Conservation (phyloP, 192 early-diverging fungal species). For the Helicostylum pulchrum region DNA sequence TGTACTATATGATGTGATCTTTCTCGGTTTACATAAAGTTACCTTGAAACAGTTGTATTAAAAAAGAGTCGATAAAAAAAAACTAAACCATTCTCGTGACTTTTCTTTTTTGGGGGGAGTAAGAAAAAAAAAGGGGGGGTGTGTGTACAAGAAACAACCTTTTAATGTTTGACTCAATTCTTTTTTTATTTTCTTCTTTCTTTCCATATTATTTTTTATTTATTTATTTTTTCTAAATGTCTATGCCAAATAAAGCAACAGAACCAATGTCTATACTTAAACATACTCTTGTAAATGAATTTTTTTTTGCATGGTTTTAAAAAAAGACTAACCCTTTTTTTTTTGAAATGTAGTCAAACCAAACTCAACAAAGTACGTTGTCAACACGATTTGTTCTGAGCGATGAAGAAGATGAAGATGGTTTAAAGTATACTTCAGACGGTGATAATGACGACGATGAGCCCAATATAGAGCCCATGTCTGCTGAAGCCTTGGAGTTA, state of each 20-base stretch:
- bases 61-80: too few species aligned
- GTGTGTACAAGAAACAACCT: background rate
- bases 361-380: background rate
- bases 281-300: constrained; percentile 14
- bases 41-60: too few species aligned
- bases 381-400: constrained; percentile 22
- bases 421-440: constrained; percentile 28
- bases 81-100: background rate
- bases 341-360: background rate
- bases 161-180: background rate
- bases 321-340: background rate
- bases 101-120: background rate
- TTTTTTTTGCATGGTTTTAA: too few species aligned
- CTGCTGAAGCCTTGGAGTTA: constrained; percentile 42
- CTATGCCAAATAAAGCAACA: background rate
- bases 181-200: background rate
- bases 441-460: constrained; percentile 39
- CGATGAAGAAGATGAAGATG: constrained; percentile 38
- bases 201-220: background rate
- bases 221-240: background rate
- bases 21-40: too few species aligned
- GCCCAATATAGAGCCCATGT: constrained; percentile 12
- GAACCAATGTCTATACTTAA: constrained; percentile 28
- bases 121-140: background rate
- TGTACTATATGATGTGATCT: too few species aligned